These are phyloP conservation scores for Puya raimondii DNA, from an alignment of 176 grass and related monocot species.

Conservation along the genomic window DNA sequence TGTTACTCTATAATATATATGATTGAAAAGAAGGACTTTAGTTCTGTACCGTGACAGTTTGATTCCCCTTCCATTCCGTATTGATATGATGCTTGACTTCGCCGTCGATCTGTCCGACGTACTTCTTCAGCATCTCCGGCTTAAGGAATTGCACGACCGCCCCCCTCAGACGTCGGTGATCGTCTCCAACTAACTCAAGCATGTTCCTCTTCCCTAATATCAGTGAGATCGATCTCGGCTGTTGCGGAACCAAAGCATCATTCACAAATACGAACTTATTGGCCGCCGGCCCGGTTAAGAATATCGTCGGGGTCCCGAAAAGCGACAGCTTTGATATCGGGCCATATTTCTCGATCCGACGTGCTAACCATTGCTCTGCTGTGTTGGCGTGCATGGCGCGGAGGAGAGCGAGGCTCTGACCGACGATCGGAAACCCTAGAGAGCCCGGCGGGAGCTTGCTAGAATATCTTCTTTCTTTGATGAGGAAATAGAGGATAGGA, in stretches of 20 bases:
- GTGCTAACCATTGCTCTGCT: conserved; percentile 31
- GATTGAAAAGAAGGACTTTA: no score
- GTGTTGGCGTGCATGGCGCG: conserved; percentile 37
- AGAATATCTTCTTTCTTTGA: conserved; percentile 1
- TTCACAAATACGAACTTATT: conserved; percentile 45
- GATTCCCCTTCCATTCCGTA: conserved; percentile 17
- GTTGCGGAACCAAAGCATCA: conserved; percentile 12
- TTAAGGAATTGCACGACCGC: conserved; percentile 36
- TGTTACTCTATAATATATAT: no score
- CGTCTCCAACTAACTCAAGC: conserved; percentile 24
- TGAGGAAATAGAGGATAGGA: conserved; percentile 8
- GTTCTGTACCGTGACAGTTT: conserved; percentile 4
- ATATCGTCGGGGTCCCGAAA: conserved; percentile 32
- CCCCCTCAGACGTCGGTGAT: conserved; percentile 35
- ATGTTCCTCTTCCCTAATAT: conserved; percentile 30
- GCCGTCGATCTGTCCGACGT: conserved; percentile 37
- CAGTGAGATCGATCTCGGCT: conserved; percentile 22
- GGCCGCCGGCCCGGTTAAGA: conserved; percentile 20
- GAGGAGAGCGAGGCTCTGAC: conserved; percentile 41
- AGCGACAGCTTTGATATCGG: conserved; percentile 51
- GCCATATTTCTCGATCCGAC: conserved; percentile 27
- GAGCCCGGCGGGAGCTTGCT: conserved; percentile 33
- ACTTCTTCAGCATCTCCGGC: conserved; percentile 39
- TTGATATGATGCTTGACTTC: conserved; percentile 37
- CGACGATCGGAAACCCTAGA: conserved; percentile 35